These are phyloP conservation scores for Dendrostoma leiphaemia DNA, from an alignment of 2,329 filamentous ascomycete genomes.

Conservation along the genomic window DNA sequence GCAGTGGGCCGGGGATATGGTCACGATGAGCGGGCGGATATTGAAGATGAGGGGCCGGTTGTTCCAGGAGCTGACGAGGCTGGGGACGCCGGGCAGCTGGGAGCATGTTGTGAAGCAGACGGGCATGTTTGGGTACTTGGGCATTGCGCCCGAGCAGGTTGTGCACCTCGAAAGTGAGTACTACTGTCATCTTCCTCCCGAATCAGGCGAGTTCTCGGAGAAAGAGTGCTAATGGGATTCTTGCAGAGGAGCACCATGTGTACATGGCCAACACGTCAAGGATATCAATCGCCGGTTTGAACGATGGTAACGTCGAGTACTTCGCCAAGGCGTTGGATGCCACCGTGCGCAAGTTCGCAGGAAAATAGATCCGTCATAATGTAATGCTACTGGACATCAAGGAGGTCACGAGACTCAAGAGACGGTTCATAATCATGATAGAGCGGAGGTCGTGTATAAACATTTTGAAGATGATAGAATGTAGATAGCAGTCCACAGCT, in stretches of 20 bases:
- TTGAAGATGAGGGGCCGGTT: slow-evolving; percentile 32
- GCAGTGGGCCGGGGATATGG: slow-evolving; percentile 34
- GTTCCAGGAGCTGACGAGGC: slow-evolving; percentile 29
- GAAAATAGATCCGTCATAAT: neutral
- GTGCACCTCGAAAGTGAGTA: slow-evolving; percentile 29
- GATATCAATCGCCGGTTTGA: slow-evolving; percentile 38
- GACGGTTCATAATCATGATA: too few species aligned
- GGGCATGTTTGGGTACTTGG: slow-evolving; percentile 45
- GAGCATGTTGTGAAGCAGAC: slow-evolving; percentile 34
- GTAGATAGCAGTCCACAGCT: too few species aligned
- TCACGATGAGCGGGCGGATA: slow-evolving; percentile 36
- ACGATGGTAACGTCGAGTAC: slow-evolving; percentile 33
- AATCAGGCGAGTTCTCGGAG: neutral
- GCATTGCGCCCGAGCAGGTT: slow-evolving; percentile 48
- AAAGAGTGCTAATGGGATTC: slow-evolving; percentile 11
- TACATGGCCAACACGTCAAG: slow-evolving; percentile 38
- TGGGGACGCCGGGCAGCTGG: slow-evolving; percentile 36
- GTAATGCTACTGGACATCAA: too few species aligned
- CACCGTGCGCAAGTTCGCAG: slow-evolving; percentile 9
- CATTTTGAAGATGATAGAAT: too few species aligned
- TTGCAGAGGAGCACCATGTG: slow-evolving; percentile 32
- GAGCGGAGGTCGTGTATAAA: too few species aligned
- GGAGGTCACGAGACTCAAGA: too few species aligned
- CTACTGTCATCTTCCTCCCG: too few species aligned
- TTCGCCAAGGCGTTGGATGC: slow-evolving; percentile 26